Conservation (phyloP, 306 rosid species). For the Fragaria vesca region DNA sequence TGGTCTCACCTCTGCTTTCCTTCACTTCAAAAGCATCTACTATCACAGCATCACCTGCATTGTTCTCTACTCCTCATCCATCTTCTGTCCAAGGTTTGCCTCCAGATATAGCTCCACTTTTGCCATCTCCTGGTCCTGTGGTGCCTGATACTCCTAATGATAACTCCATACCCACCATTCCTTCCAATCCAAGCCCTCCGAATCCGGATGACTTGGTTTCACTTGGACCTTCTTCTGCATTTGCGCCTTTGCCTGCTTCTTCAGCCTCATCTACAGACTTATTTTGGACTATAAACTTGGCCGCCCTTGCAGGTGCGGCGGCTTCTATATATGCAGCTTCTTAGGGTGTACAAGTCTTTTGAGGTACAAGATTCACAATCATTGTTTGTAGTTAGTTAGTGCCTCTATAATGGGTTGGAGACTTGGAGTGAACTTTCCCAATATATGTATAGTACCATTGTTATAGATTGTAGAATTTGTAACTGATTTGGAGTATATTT, state of each 20-base stretch:
- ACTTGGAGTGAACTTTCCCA: background rate
- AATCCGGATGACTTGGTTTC: slow-evolving; percentile 63
- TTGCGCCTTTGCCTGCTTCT: slow-evolving; percentile 56
- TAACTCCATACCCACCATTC: slow-evolving; percentile 66
- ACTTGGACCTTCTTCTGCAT: slow-evolving; percentile 53
- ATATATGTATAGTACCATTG: background rate
- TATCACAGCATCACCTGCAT: slow-evolving; percentile 46
- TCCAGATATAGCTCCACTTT: slow-evolving; percentile 81
- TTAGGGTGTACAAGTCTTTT: slow-evolving; percentile 32
- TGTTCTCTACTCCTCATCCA: slow-evolving; percentile 32
- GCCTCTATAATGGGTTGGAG: background rate
- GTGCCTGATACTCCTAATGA: slow-evolving; percentile 53
- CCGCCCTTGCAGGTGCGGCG: slow-evolving; percentile 44
- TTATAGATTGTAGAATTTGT: background rate
- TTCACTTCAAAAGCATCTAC: slow-evolving; percentile 36
- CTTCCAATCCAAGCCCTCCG: slow-evolving; percentile 87
- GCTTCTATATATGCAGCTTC: slow-evolving; percentile 33
- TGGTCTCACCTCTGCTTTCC: slow-evolving; percentile 45
- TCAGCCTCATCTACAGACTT: slow-evolving; percentile 36
- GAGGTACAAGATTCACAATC: slow-evolving; percentile 30
- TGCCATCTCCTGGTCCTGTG: slow-evolving; percentile 74
- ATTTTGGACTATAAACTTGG: slow-evolving; percentile 21
- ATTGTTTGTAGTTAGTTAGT: slow-evolving; percentile 17
- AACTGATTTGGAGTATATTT: background rate
- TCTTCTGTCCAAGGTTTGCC: slow-evolving; percentile 55